phyloP scores from a whole-genome alignment of 352 stramenopile genomes.

The Ochromonadaceae sp. region DNA sequence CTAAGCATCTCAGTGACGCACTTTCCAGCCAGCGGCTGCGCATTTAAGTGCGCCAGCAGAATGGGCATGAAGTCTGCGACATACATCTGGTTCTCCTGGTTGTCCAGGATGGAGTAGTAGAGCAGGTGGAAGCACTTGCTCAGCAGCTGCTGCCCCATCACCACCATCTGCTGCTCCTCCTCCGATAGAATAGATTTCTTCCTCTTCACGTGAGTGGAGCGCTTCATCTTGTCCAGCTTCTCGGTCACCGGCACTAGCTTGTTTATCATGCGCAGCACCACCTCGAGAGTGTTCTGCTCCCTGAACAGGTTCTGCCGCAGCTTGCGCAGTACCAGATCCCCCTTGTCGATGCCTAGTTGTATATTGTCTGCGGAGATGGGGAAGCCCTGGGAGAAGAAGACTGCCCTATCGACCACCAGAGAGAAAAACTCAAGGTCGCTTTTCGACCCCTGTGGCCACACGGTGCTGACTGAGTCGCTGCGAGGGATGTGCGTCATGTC shows the following conservation, averaged over 20 bases:
- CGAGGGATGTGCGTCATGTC: not conserved
- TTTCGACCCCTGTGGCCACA: not conserved
- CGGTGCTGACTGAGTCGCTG: not conserved
- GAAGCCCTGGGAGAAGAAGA: constrained; percentile 7
- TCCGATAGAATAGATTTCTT: not conserved
- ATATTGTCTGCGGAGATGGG: not conserved
- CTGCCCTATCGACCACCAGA: not conserved
- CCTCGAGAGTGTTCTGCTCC: not conserved
- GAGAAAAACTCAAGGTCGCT: not conserved
- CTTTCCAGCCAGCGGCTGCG: constrained; percentile 15
- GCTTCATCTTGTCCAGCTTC: not conserved
- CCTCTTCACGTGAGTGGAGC: not conserved
- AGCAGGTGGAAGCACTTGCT: constrained; percentile 19
- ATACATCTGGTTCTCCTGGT: constrained; percentile 29
- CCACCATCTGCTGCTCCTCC: not conserved
- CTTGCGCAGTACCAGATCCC: not conserved
- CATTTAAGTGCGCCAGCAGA: constrained; percentile 19
- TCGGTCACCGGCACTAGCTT: constrained; percentile 9
- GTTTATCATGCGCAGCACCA: not conserved
- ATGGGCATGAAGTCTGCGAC: constrained; percentile 24
- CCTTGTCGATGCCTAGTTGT: constrained; percentile 9
- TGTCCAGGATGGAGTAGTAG: constrained; percentile 22
- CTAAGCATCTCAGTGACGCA: constrained; percentile 27
- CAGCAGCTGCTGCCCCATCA: constrained; percentile 1
- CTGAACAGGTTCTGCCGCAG: not conserved